Percentiles rank a stretch among this genome's conserved stretches.
Evolutionary conservation across 2,329 filamentous ascomycete species (phyloP).

Genomic region (Curvularia verruculosa): DNA sequence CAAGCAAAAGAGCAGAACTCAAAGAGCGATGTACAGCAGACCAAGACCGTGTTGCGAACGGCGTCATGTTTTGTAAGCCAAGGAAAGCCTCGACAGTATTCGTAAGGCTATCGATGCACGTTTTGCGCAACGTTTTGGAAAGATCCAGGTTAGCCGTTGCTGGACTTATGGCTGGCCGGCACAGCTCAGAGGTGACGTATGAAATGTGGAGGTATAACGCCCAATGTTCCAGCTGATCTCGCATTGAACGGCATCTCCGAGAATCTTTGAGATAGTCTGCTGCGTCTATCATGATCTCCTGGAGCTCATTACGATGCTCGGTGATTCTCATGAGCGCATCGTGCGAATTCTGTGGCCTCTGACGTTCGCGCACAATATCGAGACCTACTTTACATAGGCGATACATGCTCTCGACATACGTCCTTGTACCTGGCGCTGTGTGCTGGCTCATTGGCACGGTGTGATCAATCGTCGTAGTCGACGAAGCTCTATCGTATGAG

Average conservation of each 20-base stretch:
- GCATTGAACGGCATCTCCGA: slow-evolving; percentile 53
- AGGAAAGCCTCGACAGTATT: slow-evolving; percentile 66
- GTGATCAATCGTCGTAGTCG: slow-evolving; percentile 61
- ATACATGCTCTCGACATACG: slow-evolving; percentile 65
- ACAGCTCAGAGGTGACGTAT: slow-evolving; percentile 67
- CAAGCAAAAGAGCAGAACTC: slow-evolving; percentile 53
- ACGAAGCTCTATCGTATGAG: slow-evolving; percentile 66
- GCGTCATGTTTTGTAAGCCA: slow-evolving; percentile 61
- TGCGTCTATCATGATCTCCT: slow-evolving; percentile 63
- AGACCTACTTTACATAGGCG: slow-evolving; percentile 63
- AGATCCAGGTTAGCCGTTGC: slow-evolving; percentile 53
- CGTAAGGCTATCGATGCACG: slow-evolving; percentile 63
- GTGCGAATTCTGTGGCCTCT: slow-evolving; percentile 59
- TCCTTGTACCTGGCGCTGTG: slow-evolving; percentile 56
- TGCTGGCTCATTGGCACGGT: slow-evolving; percentile 48
- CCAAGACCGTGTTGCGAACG: slow-evolving; percentile 53
- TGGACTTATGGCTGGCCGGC: slow-evolving; percentile 64
- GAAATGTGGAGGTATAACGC: slow-evolving; percentile 66
- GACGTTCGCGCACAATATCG: slow-evolving; percentile 65
- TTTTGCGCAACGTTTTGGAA: slow-evolving; percentile 57
- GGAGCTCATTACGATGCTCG: slow-evolving; percentile 63
- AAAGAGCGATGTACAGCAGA: slow-evolving; percentile 53
- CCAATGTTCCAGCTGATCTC: slow-evolving; percentile 65
- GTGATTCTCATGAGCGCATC: slow-evolving; percentile 62
- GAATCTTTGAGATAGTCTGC: slow-evolving; percentile 64